Percentiles rank a stretch among this genome's conserved stretches.
These are phyloP conservation scores for Tolypocladium album DNA, from an alignment of 2,329 filamentous ascomycete species.

Conservation along the genomic window DNA sequence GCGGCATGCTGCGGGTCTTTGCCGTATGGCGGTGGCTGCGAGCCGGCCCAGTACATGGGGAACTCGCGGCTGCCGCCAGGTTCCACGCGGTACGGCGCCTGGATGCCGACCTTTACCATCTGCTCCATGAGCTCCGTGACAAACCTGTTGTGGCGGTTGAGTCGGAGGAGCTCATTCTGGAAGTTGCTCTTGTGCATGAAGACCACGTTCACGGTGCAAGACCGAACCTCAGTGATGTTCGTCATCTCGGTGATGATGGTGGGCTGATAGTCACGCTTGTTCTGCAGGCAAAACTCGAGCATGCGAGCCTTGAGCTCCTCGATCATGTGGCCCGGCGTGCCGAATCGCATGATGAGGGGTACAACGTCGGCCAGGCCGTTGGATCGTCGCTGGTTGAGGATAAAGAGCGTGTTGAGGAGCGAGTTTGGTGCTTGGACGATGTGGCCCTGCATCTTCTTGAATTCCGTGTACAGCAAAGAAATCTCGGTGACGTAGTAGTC, in stretches of 20 bases:
- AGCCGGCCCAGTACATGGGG: slow-evolving; percentile 45
- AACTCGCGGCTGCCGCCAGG: slow-evolving; percentile 60
- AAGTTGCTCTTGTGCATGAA: slow-evolving; percentile 98
- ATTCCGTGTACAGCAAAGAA: slow-evolving; percentile 85
- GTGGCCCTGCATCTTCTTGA: slow-evolving; percentile 97
- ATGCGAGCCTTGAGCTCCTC: slow-evolving; percentile 71
- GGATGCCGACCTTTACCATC: slow-evolving; percentile 74
- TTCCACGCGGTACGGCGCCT: slow-evolving; percentile 54
- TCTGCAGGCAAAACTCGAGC: slow-evolving; percentile 68
- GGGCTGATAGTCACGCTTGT: slow-evolving; percentile 82
- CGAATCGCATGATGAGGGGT: slow-evolving; percentile 76
- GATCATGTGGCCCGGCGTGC: slow-evolving; percentile 73
- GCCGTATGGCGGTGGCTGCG: slow-evolving; percentile 21
- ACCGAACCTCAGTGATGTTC: slow-evolving; percentile 71
- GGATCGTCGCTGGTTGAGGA: slow-evolving; percentile 86
- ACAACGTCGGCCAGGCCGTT: slow-evolving; percentile 81
- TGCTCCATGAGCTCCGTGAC: slow-evolving; percentile 83
- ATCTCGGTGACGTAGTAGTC: slow-evolving; percentile 97
- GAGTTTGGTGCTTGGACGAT: slow-evolving; percentile 94
- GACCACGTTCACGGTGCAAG: slow-evolving; percentile 79
- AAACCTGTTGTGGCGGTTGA: slow-evolving; percentile 88
- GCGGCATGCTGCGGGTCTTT: slow-evolving; percentile 13
- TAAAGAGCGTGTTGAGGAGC: slow-evolving; percentile 84
- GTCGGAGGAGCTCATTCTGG: slow-evolving; percentile 86
- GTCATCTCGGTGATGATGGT: slow-evolving; percentile 81